phyloP scores from a whole-genome alignment of 306 rosid genomes.

The Pachyrhizus erosus region DNA sequence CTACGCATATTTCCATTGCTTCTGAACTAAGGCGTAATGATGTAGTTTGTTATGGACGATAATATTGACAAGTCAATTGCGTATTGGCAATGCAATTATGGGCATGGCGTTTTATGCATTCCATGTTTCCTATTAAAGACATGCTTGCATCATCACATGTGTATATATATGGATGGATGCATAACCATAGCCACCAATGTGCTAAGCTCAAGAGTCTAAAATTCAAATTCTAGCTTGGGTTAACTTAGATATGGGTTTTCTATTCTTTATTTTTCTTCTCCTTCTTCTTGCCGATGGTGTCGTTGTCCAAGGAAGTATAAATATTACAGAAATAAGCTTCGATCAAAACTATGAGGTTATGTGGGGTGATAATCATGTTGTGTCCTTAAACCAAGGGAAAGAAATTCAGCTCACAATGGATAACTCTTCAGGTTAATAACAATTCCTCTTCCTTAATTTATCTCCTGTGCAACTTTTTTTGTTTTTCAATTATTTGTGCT shows the following conservation, averaged over 20 bases:
- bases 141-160: slow-evolving; percentile 17
- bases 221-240: background rate
- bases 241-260: slow-evolving; percentile 37
- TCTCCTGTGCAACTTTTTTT: background rate
- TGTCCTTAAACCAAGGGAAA: slow-evolving; percentile 45
- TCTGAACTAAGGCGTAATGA: slow-evolving; percentile 31
- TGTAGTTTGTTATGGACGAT: slow-evolving; percentile 46
- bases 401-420: slow-evolving; percentile 63
- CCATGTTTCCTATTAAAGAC: background rate
- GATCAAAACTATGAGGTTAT: slow-evolving; percentile 55
- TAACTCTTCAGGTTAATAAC: slow-evolving; percentile 50
- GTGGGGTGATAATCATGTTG: slow-evolving; percentile 56
- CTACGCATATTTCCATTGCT: slow-evolving; percentile 25
- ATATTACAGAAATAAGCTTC: slow-evolving; percentile 26
- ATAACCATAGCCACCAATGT: background rate
- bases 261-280: slow-evolving; percentile 1
- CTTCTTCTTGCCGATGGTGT: background rate
- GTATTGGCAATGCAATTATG: slow-evolving; percentile 59
- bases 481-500: background rate
- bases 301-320: background rate
- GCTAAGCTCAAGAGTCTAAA: background rate
- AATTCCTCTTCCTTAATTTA: background rate
- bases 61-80: slow-evolving; percentile 43
- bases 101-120: slow-evolving; percentile 47
- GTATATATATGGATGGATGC: background rate